A percentile compares a stretch with the other conserved stretches of the same genome.
Evolutionary conservation across 2,329 filamentous ascomycete genomes (phyloP).

Genomic region (Leptodontidium sp.): DNA sequence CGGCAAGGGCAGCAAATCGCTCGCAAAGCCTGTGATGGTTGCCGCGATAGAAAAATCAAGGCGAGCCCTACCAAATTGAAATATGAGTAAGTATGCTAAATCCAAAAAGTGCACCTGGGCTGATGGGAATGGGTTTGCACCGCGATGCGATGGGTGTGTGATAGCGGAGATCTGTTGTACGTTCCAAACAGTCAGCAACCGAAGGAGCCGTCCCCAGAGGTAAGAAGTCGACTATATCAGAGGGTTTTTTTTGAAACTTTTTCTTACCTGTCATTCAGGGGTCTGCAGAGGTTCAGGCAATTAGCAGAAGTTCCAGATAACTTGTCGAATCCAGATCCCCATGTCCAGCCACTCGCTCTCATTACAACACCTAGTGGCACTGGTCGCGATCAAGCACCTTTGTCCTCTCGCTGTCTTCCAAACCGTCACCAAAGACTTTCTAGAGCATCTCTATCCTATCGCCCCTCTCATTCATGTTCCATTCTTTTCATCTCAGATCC

Average conservation of each 20-base stretch:
- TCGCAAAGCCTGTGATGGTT: neutral
- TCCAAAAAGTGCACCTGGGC: neutral
- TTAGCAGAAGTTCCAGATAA: neutral
- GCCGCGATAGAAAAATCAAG: neutral
- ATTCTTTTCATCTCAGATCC: neutral
- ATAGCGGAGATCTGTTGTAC: neutral
- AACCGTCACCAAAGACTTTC: neutral
- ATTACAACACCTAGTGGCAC: neutral
- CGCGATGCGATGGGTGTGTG: neutral
- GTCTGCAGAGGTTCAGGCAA: neutral
- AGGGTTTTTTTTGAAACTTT: too few relatives aligned
- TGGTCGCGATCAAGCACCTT: neutral
- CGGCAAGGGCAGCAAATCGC: neutral
- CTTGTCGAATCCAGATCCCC: neutral
- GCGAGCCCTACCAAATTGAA: neutral
- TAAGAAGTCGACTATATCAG: neutral
- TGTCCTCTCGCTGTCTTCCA: neutral
- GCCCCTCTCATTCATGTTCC: neutral
- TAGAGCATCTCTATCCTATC: neutral
- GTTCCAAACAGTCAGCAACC: neutral
- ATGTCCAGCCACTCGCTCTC: neutral
- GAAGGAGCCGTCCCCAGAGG: slow-evolving; percentile 3
- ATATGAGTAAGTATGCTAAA: neutral
- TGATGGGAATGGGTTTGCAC: neutral
- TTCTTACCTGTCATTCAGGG: neutral